Evolutionary conservation across 148 eudicot genomes (phyloP), one percentile per base, ranked within the genome.

Genomic region (Vaccinium macrocarpon): DNA sequence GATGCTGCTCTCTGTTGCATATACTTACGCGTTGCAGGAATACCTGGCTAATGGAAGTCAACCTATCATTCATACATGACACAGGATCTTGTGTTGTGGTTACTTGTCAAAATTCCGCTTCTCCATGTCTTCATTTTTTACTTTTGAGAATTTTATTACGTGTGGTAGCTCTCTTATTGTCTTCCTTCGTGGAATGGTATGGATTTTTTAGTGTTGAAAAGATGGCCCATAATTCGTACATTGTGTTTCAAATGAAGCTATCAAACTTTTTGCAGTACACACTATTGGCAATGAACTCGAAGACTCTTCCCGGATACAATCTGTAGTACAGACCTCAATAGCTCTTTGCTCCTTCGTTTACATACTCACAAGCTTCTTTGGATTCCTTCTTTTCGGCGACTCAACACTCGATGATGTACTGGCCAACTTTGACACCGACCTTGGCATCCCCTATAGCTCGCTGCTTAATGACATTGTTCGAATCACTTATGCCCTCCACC

Each of bases 301-400:
- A 83, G 94, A 93, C 86, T 76, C 89, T 38, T 71, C 90, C 38
- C 82, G 62, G 83, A 93, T 94, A 51, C 85, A 88, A 86, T 81
- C 90, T 14, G 91, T 93, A 76, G 93, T 92, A 38, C 87, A 90
- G 53, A 84, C 93, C 79, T 91, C 98, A 49, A 82, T 94, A 38
- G 87, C 87, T 77, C 88, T 94, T 4, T 94, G 94, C 85, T 91
- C 96, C 42, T 80, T 84, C 82, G 90, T 93, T 77, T 94, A 94
- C 82, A 84, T 93, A 29, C 89, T 89, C 90, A 91, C 92, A 19
- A 92, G 98, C 86, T 87, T 93, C 85, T 94, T 94, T 72, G 98
- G 96, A 70, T 91, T 91, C 87, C 92, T 94, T 66, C 89, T 94
- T 3, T 94, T 94, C 83, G 94, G 96, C 3, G 93, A 93, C 19